A percentile compares a stretch with the other conserved stretches of the same genome.
These are phyloP conservation scores for Peronospora tabacina DNA, from an alignment of 352 stramenopile genomes.

Conservation along the genomic window DNA sequence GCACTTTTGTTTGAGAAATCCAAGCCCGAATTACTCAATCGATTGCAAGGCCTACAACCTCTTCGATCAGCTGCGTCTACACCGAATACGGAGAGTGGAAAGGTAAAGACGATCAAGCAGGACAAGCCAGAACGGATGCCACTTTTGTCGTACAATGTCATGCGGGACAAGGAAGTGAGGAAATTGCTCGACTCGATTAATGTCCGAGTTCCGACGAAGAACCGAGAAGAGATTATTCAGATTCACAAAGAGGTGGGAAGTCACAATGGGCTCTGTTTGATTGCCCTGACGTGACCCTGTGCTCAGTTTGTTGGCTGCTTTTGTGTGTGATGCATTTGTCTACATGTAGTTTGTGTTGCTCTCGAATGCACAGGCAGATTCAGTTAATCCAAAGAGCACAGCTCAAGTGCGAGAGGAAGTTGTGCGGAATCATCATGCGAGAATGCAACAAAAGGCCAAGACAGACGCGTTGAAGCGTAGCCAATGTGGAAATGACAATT, in stretches of 20 bases:
- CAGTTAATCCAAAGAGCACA: conserved; percentile 59
- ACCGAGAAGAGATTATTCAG: conserved; percentile 80
- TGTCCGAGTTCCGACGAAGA: conserved; percentile 51
- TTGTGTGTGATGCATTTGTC: conserved; percentile 1
- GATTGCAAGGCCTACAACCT: conserved; percentile 21
- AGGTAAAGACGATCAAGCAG: conserved; percentile 18
- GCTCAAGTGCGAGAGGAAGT: conserved; percentile 63
- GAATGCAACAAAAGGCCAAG: conserved; percentile 57
- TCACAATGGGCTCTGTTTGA: background rate
- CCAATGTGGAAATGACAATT: conserved; percentile 17
- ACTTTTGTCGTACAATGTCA: conserved; percentile 78
- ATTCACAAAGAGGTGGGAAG: conserved; percentile 78
- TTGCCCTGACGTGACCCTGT: conserved; percentile 1
- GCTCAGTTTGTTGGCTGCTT: conserved; percentile 1
- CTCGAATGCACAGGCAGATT: conserved; percentile 74
- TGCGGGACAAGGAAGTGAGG: conserved; percentile 76
- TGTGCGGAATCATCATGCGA: conserved; percentile 51
- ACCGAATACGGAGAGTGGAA: conserved; percentile 18
- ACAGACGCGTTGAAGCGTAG: conserved; percentile 29
- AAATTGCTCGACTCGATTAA: conserved; percentile 69
- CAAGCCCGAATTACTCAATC: conserved; percentile 56
- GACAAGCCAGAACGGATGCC: conserved; percentile 52
- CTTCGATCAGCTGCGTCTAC: conserved; percentile 17
- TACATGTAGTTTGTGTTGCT: conserved; percentile 60
- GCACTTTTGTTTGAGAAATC: conserved; percentile 54